Base-by-base conservation (phyloP, 1,284 basidiomycete species). In the Malassezia obtusa region DNA sequence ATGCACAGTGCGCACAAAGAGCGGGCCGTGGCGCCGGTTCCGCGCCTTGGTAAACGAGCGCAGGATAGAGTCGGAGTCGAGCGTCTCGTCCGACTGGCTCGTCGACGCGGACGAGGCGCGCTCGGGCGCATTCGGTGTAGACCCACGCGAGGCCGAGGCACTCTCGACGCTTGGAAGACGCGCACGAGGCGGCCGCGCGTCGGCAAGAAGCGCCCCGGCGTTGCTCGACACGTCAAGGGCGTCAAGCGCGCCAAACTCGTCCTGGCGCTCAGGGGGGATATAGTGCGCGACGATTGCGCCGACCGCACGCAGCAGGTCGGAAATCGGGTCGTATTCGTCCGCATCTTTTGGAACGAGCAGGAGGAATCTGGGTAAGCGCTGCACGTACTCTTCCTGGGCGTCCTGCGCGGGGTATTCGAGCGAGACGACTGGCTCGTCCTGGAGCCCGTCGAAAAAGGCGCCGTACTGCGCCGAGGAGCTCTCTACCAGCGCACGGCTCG, bases 31-130 rank as follows among this genome's bases (percentile, higher is more conserved):
- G 15, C 76, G 65, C 24, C 78, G 71, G 52, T 79, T 78, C 14
- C 78, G 70, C 6, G 79, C 76, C 51, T 77, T 77, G n/a, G 78
- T 76, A 33, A 81, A 64, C 12, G 76, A 69, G 46, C 78, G 77
- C 33, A 77, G 70, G 45, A 80, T 77, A 9, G 79, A 75, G 45
- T 77, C 76, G 8, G 57, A 49, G 21, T 66, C 61, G 4, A 10
- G 50, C 12, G 6, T 38, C 22, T 14, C 49, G 24, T 1, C 25
- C 25, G 24, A 43, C n/a, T 15, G 57, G 47, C 37, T 55, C 40
- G 12, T 35, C n/a, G 30, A 14, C 26, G 25, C 19, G 25, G 41
- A 14, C 31, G 45, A 19, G 26, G 37, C 37, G 33, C 21, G 52
- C 52, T n/a, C 28, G 33, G 50, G 52, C 26, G 52, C 39, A 9